phyloP scores from a whole-genome alignment of 1,284 basidiomycete genomes.

The Ganoderma leucocontextum region DNA sequence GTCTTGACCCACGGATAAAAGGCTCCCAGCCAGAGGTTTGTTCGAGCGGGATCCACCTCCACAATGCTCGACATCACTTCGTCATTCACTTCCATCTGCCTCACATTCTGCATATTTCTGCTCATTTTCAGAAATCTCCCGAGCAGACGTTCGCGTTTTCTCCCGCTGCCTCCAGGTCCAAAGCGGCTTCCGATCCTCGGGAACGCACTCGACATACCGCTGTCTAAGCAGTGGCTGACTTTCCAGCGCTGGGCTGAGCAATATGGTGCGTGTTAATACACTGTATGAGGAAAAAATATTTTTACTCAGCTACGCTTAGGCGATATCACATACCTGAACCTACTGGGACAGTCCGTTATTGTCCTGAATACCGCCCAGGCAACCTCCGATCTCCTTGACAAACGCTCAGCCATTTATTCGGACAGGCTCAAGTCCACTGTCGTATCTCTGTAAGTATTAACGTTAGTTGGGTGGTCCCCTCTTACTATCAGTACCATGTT shows the following conservation, averaged over 20 bases:
- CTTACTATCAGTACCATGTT: neutral
- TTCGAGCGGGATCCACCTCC: neutral
- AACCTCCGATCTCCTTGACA: slow-evolving; percentile 26
- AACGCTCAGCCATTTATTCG: slow-evolving; percentile 29
- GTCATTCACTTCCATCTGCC: neutral
- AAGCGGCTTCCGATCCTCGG: slow-evolving; percentile 23
- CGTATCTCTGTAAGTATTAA: slow-evolving; percentile 17
- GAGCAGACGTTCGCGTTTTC: neutral
- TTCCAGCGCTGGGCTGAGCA: slow-evolving; percentile 21
- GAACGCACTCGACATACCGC: slow-evolving; percentile 26
- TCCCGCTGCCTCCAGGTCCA: slow-evolving; percentile 27
- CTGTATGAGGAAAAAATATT: neutral
- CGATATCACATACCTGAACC: slow-evolving; percentile 23
- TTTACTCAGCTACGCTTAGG: slow-evolving; percentile 10
- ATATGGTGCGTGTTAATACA: slow-evolving; percentile 17
- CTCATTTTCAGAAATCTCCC: neutral
- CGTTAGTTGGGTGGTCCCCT: too few relatives aligned
- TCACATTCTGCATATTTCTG: neutral
- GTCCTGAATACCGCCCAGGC: slow-evolving; percentile 18
- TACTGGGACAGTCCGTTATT: slow-evolving; percentile 21
- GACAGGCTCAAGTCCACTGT: slow-evolving; percentile 42
- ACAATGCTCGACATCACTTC: slow-evolving; percentile 3
- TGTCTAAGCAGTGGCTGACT: slow-evolving; percentile 23
- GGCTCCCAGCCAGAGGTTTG: neutral
- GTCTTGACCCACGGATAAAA: neutral